Conservation (phyloP, 164 flowering plant species). For the Dillenia suffruticosa region DNA sequence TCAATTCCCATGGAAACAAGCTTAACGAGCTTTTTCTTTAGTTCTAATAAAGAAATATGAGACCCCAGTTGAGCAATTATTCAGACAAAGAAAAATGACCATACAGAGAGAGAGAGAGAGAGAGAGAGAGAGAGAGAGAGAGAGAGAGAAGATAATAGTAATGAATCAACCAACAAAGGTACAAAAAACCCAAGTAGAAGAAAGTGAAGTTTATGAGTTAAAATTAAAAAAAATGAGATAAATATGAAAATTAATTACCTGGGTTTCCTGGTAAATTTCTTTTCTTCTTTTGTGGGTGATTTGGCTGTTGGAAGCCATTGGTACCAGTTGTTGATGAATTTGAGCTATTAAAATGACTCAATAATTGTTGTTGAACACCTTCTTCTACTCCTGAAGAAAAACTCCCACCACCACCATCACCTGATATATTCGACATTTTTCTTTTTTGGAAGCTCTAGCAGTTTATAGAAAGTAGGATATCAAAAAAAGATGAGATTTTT, state of each 20-base stretch:
- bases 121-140: background rate
- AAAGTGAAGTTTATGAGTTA: background rate
- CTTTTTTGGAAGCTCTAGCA: too few relatives aligned
- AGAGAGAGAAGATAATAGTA: background rate
- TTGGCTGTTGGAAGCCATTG: conserved; percentile 17
- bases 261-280: conserved; percentile 34
- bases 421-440: conserved; percentile 24
- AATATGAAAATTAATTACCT: conserved; percentile 12
- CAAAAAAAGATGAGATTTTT: conserved; percentile 4
- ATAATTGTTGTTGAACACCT: conserved; percentile 9
- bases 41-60: too few relatives aligned
- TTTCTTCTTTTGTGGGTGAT: conserved; percentile 20
- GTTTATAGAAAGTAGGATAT: background rate
- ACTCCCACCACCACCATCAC: conserved; percentile 15
- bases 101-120: too few relatives aligned
- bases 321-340: conserved; percentile 5
- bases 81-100: background rate
- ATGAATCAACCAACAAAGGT: background rate
- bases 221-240: background rate
- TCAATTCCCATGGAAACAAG: too few relatives aligned
- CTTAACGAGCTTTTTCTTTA: too few relatives aligned
- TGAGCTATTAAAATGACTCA: conserved; percentile 4
- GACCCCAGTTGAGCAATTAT: too few relatives aligned
- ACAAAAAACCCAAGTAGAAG: conserved; percentile 2
- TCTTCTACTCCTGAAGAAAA: conserved; percentile 4